Conservation (phyloP, 2,329 filamentous ascomycete genomes). For the Cercospora sesami region DNA sequence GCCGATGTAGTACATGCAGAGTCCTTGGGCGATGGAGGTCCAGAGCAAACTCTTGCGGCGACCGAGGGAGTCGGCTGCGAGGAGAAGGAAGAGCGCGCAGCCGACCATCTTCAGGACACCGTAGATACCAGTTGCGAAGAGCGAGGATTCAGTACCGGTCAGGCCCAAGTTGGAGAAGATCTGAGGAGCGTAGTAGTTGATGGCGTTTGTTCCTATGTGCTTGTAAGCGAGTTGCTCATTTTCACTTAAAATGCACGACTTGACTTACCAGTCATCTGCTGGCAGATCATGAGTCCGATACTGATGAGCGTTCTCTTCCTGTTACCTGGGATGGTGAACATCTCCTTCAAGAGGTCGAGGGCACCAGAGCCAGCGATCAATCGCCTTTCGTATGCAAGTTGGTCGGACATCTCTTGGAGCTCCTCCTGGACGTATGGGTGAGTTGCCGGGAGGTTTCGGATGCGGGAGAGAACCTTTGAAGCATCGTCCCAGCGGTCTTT, state of each 20-base stretch:
- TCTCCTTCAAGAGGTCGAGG: slow-evolving; percentile 66
- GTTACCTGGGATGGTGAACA: slow-evolving; percentile 64
- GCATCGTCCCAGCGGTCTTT: slow-evolving; percentile 69
- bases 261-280: slow-evolving; percentile 70
- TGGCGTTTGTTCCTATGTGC: slow-evolving; percentile 46
- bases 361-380: slow-evolving; percentile 62
- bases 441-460: slow-evolving; percentile 62
- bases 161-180: slow-evolving; percentile 69
- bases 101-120: slow-evolving; percentile 69
- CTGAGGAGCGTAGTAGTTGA: slow-evolving; percentile 64
- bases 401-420: slow-evolving; percentile 62
- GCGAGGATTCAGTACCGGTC: slow-evolving; percentile 55
- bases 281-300: slow-evolving; percentile 65
- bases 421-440: slow-evolving; percentile 56
- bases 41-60: slow-evolving; percentile 57
- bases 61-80: slow-evolving; percentile 70
- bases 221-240: not conserved
- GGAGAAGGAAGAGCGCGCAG: slow-evolving; percentile 65
- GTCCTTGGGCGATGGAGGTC: slow-evolving; percentile 53
- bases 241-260: slow-evolving; percentile 29
- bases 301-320: slow-evolving; percentile 65
- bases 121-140: slow-evolving; percentile 74
- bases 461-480: slow-evolving; percentile 54
- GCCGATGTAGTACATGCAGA: slow-evolving; percentile 69
- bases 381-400: slow-evolving; percentile 72